phyloP scores from a whole-genome alignment of 2,329 filamentous ascomycete genomes.

The Curvularia lunata region DNA sequence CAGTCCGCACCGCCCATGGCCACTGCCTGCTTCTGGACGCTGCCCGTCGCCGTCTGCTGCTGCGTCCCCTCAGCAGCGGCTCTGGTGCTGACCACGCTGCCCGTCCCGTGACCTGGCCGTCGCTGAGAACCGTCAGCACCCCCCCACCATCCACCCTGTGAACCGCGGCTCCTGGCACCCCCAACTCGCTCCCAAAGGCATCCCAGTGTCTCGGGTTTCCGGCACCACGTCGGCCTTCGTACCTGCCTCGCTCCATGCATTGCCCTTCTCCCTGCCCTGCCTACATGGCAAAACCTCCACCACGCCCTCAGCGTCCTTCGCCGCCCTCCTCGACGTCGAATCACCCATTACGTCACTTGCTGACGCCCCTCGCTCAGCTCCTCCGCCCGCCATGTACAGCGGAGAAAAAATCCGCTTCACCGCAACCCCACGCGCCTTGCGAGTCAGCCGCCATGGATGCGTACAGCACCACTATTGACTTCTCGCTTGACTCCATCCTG shows the following conservation, averaged over 20 bases:
- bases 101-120: no score
- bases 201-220: slow-evolving; percentile 3
- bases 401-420: not conserved
- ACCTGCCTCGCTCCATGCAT: slow-evolving; percentile 7
- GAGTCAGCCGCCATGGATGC: not conserved
- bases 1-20: slow-evolving; percentile 2
- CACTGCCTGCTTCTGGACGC: slow-evolving; percentile 4
- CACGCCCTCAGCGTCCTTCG: not conserved
- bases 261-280: not conserved
- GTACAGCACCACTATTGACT: not conserved
- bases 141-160: not conserved
- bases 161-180: not conserved
- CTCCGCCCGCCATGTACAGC: not conserved
- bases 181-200: not conserved
- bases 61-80: not conserved
- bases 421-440: not conserved
- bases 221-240: slow-evolving; percentile 9
- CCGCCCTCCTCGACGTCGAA: not conserved
- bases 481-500: no score
- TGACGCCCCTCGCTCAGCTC: slow-evolving; percentile 1
- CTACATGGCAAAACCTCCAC: not conserved
- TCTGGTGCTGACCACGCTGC: slow-evolving; percentile 5
- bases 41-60: not conserved
- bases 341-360: slow-evolving; percentile 8
- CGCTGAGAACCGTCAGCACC: not conserved